Conservation (phyloP, 1,139 yeast species). For the Candida sanyaensis region DNA sequence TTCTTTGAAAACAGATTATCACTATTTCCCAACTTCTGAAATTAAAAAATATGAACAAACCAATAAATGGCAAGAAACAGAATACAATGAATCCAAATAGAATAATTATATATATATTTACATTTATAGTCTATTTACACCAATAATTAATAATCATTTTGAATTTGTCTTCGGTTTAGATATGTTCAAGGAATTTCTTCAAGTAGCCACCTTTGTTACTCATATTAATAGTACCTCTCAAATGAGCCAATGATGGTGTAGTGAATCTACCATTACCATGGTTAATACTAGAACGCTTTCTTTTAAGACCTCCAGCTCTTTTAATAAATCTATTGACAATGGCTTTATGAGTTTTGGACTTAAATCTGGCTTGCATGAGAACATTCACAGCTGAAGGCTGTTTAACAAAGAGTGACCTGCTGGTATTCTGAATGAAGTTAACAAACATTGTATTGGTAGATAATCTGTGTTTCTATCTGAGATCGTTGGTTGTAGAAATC, state of each 20-base stretch:
- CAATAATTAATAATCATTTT: not conserved
- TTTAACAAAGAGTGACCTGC: constrained; percentile 17
- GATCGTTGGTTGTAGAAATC: not conserved
- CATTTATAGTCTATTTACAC: constrained; percentile 9
- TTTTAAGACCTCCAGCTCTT: constrained; percentile 51
- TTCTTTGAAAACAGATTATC: constrained; percentile 84
- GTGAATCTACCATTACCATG: constrained; percentile 95
- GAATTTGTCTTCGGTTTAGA: not conserved
- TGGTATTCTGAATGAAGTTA: constrained; percentile 19
- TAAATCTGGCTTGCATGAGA: constrained; percentile 47
- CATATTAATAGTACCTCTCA: constrained; percentile 66
- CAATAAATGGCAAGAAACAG: constrained; percentile 55
- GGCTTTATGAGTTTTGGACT: constrained; percentile 68
- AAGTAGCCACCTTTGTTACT: constrained; percentile 52
- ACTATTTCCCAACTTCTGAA: constrained; percentile 85
- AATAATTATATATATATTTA: constrained; percentile 1
- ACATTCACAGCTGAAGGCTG: constrained; percentile 21
- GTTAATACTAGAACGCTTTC: constrained; percentile 83
- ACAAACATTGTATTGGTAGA: constrained; percentile 12
- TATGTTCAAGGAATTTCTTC: constrained; percentile 33
- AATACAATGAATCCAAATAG: constrained; percentile 13
- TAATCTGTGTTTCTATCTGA: no score
- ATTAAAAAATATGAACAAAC: constrained; percentile 46
- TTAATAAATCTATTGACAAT: constrained; percentile 85
- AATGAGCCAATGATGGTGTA: constrained; percentile 57